Evolutionary conservation across 306 rosid species (phyloP).

Genomic region (Ceratonia siliqua): DNA sequence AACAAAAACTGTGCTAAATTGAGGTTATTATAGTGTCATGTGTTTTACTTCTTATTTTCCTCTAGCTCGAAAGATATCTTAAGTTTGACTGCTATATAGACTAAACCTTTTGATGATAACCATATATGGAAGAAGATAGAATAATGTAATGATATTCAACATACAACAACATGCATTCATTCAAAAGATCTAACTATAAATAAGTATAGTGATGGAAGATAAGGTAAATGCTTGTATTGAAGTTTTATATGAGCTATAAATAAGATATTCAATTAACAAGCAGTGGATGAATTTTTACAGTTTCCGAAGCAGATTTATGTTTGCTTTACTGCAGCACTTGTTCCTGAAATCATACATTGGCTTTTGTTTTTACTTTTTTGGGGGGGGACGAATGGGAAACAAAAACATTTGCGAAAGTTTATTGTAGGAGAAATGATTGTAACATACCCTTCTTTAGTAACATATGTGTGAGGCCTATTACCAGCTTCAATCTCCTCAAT

Average conservation of each 20-base stretch:
- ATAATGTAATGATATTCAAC: neutral
- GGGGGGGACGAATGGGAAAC: neutral
- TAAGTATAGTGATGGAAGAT: constrained; percentile 15
- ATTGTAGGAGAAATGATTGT: no score
- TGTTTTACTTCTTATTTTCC: no score
- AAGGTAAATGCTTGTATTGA: constrained; percentile 7
- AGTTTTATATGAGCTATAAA: constrained; percentile 32
- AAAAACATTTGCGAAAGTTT: constrained; percentile 34
- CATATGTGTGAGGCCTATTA: no score
- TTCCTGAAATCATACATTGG: constrained; percentile 38
- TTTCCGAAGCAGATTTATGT: constrained; percentile 34
- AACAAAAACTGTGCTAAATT: no score
- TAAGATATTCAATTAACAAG: constrained; percentile 29
- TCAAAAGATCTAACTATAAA: constrained; percentile 9
- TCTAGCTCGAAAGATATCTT: neutral
- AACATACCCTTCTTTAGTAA: no score
- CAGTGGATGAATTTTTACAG: constrained; percentile 28
- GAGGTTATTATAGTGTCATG: no score
- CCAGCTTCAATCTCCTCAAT: no score
- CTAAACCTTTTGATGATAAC: neutral
- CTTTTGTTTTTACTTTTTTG: neutral
- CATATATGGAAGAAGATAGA: neutral
- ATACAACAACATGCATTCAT: neutral
- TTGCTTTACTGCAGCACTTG: constrained; percentile 8
- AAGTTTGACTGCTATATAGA: neutral